These are phyloP conservation scores for Leccinum imitatum DNA, from an alignment of 768 basidiomycete genomes.

Conservation along the genomic window DNA sequence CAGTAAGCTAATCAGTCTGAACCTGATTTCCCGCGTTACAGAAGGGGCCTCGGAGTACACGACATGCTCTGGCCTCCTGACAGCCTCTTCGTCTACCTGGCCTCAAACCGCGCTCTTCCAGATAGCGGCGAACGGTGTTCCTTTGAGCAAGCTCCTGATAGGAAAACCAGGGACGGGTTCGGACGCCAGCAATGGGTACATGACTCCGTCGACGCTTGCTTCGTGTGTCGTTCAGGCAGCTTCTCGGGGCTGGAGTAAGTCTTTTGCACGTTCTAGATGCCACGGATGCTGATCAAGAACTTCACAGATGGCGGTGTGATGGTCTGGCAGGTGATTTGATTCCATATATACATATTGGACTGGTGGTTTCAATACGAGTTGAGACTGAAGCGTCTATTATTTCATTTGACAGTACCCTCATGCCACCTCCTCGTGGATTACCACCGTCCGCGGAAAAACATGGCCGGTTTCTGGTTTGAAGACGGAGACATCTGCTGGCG, in stretches of 20 bases:
- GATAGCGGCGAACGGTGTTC: conserved; percentile 46
- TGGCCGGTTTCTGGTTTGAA: conserved; percentile 30
- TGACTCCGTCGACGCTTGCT: conserved; percentile 54
- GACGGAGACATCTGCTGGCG: background rate
- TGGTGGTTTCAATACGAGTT: background rate
- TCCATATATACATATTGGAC: background rate
- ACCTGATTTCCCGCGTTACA: conserved; percentile 21
- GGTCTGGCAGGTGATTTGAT: conserved; percentile 39
- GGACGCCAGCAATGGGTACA: conserved; percentile 54
- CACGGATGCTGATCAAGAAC: background rate
- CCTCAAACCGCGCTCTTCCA: conserved; percentile 59
- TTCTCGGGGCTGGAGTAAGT: conserved; percentile 64
- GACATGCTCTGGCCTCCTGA: conserved; percentile 59
- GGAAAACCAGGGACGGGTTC: conserved; percentile 48
- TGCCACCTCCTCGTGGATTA: conserved; percentile 39
- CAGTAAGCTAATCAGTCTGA: background rate
- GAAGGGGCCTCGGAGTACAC: conserved; percentile 66
- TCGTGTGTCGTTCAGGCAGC: conserved; percentile 61
- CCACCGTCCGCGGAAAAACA: conserved; percentile 37
- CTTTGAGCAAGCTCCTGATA: conserved; percentile 52
- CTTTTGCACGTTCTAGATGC: background rate
- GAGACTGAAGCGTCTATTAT: background rate
- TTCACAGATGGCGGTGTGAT: conserved; percentile 39
- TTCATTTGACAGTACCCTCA: conserved; percentile 35
- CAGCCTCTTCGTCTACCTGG: conserved; percentile 56